Conservation (phyloP, 1,139 yeast species). For the Pichia sp. region DNA sequence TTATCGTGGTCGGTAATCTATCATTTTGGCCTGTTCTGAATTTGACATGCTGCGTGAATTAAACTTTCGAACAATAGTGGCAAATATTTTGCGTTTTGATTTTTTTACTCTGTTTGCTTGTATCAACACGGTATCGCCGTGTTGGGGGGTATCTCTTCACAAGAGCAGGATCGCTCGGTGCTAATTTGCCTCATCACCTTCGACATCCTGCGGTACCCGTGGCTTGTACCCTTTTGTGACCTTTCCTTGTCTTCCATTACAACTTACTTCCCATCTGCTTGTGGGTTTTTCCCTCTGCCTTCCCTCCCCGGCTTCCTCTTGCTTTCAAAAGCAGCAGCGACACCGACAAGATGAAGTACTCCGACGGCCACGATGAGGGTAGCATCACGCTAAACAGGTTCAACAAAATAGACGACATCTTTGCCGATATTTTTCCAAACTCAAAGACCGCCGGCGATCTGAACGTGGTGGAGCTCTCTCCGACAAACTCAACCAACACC, state of each 20-base stretch:
- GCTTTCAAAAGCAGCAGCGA: background rate
- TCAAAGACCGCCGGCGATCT: background rate
- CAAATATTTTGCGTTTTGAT: background rate
- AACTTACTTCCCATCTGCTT: no score
- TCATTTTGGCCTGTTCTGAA: constrained; percentile 3
- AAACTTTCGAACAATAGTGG: background rate
- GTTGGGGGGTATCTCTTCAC: no score
- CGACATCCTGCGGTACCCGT: background rate
- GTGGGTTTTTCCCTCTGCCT: background rate
- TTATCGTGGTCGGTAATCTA: background rate
- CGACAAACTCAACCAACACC: background rate
- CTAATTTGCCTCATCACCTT: background rate
- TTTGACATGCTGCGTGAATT: background rate
- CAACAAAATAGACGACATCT: background rate
- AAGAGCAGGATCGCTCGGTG: no score
- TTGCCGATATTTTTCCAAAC: background rate
- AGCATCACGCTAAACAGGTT: background rate
- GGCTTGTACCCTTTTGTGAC: background rate
- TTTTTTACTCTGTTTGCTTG: background rate
- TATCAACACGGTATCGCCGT: no score
- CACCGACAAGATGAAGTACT: background rate
- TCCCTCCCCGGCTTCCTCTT: background rate
- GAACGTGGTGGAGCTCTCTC: background rate
- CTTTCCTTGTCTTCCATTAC: background rate
- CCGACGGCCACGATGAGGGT: background rate